Conservation (phyloP, 306 rosid species). For the Vachellia collinsii region DNA sequence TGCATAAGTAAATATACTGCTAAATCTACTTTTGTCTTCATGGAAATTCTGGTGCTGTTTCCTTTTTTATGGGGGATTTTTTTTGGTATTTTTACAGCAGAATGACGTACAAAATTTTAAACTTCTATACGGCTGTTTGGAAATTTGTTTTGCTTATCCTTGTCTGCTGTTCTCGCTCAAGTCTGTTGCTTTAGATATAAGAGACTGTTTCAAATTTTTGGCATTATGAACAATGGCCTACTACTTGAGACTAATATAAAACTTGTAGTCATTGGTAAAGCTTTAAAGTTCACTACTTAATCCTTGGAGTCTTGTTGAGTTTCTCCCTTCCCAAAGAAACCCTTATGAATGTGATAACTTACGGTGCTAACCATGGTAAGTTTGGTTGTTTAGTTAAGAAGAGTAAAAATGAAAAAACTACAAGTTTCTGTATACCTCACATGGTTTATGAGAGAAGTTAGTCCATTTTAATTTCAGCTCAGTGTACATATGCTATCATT, state of each 20-base stretch:
- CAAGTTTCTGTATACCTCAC: not conserved
- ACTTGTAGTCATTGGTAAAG: not conserved
- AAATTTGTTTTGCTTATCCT: not conserved
- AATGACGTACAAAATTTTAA: not conserved
- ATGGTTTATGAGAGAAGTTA: not conserved
- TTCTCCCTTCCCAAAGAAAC: not conserved
- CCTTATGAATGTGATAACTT: not conserved
- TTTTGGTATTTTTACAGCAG: not conserved
- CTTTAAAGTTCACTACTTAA: not conserved
- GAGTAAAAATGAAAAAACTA: not conserved
- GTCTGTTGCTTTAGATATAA: not conserved
- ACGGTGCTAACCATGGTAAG: not conserved
- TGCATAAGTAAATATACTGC: not conserved
- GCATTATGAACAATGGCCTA: no score
- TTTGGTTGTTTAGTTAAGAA: not conserved
- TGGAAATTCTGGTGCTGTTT: not conserved
- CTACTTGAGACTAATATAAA: not conserved
- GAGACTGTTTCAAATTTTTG: not conserved
- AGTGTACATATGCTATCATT: slow-evolving; percentile 5
- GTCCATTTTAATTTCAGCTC: not conserved
- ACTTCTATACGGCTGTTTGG: not conserved
- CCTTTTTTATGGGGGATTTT: not conserved
- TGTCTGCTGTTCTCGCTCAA: not conserved
- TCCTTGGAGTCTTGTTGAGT: slow-evolving; percentile 8
- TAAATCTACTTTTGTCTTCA: slow-evolving; percentile 27